These are phyloP conservation scores for Clavariopsis aquatica DNA, from an alignment of 495 filamentous ascomycete species.

Conservation along the genomic window DNA sequence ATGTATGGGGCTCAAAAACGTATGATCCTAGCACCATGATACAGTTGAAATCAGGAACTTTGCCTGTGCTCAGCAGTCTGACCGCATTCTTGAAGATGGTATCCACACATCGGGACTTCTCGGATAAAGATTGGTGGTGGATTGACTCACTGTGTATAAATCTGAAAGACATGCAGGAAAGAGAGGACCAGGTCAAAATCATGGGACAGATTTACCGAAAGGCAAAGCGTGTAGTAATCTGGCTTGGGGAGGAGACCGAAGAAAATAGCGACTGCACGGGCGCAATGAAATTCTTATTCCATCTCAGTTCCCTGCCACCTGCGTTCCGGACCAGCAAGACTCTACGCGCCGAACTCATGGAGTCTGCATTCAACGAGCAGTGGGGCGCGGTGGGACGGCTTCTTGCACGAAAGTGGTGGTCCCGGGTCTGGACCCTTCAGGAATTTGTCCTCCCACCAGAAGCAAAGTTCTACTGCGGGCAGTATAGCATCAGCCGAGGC, in stretches of 20 bases:
- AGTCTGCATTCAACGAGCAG: background rate
- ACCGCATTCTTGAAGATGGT: constrained; percentile 10
- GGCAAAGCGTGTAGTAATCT: background rate
- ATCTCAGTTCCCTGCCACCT: background rate
- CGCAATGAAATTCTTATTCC: constrained; percentile 10
- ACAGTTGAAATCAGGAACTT: background rate
- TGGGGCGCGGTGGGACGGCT: constrained; percentile 11
- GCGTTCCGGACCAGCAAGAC: background rate
- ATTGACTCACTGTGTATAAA: constrained; percentile 24
- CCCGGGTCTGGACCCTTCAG: constrained; percentile 24
- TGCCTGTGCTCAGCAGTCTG: constrained; percentile 13
- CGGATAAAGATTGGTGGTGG: constrained; percentile 22
- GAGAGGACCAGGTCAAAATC: constrained; percentile 13
- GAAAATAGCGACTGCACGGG: constrained; percentile 17
- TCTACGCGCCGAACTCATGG: background rate
- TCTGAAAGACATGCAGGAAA: constrained; percentile 5
- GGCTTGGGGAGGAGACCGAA: constrained; percentile 21
- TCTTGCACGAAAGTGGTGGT: constrained; percentile 12
- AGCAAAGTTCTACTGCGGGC: constrained; percentile 17
- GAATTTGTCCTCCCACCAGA: constrained; percentile 23
- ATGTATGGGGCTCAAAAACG: constrained; percentile 11
- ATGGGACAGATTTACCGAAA: constrained; percentile 22
- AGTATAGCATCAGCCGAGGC: constrained; percentile 7
- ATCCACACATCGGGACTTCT: background rate
- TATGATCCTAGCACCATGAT: background rate